Conservation (phyloP, 2,329 filamentous ascomycete species). For the Fusarium sp. region DNA sequence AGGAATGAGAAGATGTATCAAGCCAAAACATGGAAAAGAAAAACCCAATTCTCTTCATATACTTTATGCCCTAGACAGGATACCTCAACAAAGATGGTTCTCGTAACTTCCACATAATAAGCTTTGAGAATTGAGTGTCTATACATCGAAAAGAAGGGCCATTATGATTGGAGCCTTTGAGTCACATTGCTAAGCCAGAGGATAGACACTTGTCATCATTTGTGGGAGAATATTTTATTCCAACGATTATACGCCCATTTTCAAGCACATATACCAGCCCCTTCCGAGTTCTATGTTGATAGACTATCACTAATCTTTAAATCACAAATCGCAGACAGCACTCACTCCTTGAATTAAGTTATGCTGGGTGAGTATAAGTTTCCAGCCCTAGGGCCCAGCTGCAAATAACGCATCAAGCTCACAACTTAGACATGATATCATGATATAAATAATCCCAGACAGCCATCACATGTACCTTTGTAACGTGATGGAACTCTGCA, state of each 20-base stretch:
- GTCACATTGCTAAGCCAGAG: neutral
- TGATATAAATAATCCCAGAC: constrained; percentile 5
- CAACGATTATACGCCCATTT: too few relatives aligned
- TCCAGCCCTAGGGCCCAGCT: accelerated
- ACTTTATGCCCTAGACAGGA: neutral
- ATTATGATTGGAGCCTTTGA: too few relatives aligned
- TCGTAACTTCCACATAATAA: neutral
- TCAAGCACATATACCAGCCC: too few relatives aligned
- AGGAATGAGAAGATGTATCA: neutral
- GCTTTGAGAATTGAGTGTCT: neutral
- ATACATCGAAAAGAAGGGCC: too few relatives aligned
- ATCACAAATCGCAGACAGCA: too few relatives aligned
- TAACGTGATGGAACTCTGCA: neutral
- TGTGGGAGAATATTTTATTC: too few relatives aligned
- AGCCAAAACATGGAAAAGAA: neutral
- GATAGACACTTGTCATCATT: neutral
- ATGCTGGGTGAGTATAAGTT: accelerated
- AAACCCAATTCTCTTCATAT: neutral
- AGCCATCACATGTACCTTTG: constrained; percentile 3
- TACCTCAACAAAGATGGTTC: neutral
- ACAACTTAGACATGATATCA: neutral
- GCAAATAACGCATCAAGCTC: neutral
- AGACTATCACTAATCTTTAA: too few relatives aligned
- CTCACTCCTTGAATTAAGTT: neutral
- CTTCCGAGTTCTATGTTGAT: neutral